Evolutionary conservation across 1,284 basidiomycete species (phyloP), one percentile per base, ranked within the genome.

Genomic region (Rhodofomes roseus): DNA sequence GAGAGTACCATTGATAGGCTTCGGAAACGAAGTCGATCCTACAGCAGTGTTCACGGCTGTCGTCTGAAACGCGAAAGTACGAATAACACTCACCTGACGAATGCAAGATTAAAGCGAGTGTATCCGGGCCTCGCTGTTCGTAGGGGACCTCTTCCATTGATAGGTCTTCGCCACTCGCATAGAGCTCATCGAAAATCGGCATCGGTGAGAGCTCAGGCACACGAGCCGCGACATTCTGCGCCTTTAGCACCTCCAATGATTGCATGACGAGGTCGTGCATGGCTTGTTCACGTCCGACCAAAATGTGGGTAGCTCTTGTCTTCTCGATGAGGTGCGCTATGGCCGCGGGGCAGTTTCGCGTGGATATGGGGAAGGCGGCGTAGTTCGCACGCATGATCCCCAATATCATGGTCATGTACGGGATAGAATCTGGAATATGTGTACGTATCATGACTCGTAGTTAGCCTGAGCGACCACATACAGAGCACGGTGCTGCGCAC

Each of bases 321-420:
- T 69, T 67, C 16, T 58, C 55, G 18, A 78, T 62, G 6, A 79
- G 66, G 62, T 78, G 67, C 1, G 69, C 73, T 3, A 77, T 60
- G 0, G 73, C 76, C 3, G 66, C 60, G 16, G 70, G 61, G 1
- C 76, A 77, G 57, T 79, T 78, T 27, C 77, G 70, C 0, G 74
- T 70, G 0, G 77, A 79, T 31, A 79, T 68, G 0, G 71, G 68
- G 60, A 78, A 78, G 4, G 65, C 63, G 1, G 56, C 55, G 56
- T 60, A 70, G 4, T 71, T 71, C 3, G 67, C 63, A 14, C 63
- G 65, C 40, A 66, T 58, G 18, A 75, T 66, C 20, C 71, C 71
- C 20, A 64, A 43, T 20, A 69, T 56, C 14, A 66, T 39, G 4
- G 70, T 64, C 18, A 66, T 63, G 56, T 70, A 74, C 0, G 70